A percentile compares a stretch with the other conserved stretches of the same genome.
Evolutionary conservation across 177 flowering plant species (phyloP).

Genomic region (Telopea speciosissima): DNA sequence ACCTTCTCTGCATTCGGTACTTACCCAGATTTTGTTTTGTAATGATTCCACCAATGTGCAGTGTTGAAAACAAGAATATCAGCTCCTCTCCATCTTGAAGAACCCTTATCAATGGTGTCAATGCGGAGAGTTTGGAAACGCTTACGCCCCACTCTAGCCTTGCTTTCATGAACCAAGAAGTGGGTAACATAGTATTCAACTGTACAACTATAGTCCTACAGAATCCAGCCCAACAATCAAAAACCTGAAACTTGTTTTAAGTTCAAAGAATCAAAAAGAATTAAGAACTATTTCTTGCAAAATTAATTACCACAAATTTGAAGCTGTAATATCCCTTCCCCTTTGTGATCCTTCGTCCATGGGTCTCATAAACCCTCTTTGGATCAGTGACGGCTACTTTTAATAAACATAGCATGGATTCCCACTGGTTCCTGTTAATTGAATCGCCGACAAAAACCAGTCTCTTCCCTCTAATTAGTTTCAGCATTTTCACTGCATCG

Average conservation of each 20-base stretch:
- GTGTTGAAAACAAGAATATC: slow-evolving; percentile 72
- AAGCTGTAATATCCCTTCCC: slow-evolving; percentile 48
- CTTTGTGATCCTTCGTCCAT: slow-evolving; percentile 69
- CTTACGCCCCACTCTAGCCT: slow-evolving; percentile 54
- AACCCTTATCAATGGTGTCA: slow-evolving; percentile 52
- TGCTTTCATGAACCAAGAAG: slow-evolving; percentile 64
- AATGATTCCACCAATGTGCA: slow-evolving; percentile 81
- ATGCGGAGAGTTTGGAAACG: slow-evolving; percentile 48
- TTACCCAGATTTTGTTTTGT: slow-evolving; percentile 74
- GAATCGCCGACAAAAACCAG: slow-evolving; percentile 96
- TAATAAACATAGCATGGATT: slow-evolving; percentile 86
- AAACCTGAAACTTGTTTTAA: background rate
- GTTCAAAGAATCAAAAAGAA: background rate
- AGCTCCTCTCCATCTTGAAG: slow-evolving; percentile 74
- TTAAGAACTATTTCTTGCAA: background rate
- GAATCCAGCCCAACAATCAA: slow-evolving; percentile 1
- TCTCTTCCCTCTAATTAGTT: slow-evolving; percentile 80
- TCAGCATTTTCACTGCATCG: slow-evolving; percentile 71
- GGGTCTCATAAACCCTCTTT: slow-evolving; percentile 75
- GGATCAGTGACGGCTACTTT: slow-evolving; percentile 69
- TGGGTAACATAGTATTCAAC: slow-evolving; percentile 67
- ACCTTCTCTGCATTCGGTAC: slow-evolving; percentile 7
- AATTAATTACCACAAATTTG: background rate
- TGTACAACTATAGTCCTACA: slow-evolving; percentile 65
- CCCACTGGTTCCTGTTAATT: slow-evolving; percentile 94